Evolutionary conservation across 2,329 filamentous ascomycete species (phyloP), one percentile per base, ranked within the genome.

Genomic region (Cercospora janseana): DNA sequence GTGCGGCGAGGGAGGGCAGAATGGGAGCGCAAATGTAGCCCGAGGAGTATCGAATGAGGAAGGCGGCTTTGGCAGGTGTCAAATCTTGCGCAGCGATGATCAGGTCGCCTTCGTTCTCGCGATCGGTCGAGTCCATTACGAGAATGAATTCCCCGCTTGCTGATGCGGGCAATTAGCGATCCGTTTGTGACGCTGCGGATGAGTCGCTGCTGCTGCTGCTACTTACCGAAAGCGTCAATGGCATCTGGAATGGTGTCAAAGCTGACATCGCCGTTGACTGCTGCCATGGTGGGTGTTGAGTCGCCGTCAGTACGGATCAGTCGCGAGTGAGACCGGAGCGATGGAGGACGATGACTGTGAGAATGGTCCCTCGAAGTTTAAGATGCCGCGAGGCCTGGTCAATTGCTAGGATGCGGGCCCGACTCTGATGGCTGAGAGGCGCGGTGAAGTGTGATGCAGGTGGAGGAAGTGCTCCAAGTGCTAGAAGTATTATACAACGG

Each of bases 31-130:
- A 97, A 74, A 98, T 85, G 66, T 92, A 83, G 67, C 93, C 93
- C 3, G 88, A 81, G 35, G 87, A 87, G 76, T 95, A 83, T 64
- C 90, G 88, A 70, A 98, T 82, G 80, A 98, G 85, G 77, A 96
- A 98, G 63, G 90, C 88, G 84, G 95, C 94, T 73, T 97, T 92
- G 59, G 87, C 80, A 18, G 90, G 79, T 6, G 92, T 95, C 58
- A 96, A 75, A 64, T 86, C 80, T 60, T 89, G 77, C 56, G 90
- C 92, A 60, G 93, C 88, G 66, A 97, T 94, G 71, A 97, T 96
- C 41, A 98, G 82, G 74, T 98, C 93, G 70, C 91, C 93, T 79
- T 98, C 93, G 71, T 98, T 98, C 72, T 98, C 93, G 70, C 93
- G 91, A 56, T 85, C 82, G 58, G 89, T 83, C 61, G 88, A 87